Evolutionary conservation across 2,329 filamentous ascomycete genomes (phyloP), one percentile per base, ranked within the genome.

Genomic region (Diplocarpon mali): DNA sequence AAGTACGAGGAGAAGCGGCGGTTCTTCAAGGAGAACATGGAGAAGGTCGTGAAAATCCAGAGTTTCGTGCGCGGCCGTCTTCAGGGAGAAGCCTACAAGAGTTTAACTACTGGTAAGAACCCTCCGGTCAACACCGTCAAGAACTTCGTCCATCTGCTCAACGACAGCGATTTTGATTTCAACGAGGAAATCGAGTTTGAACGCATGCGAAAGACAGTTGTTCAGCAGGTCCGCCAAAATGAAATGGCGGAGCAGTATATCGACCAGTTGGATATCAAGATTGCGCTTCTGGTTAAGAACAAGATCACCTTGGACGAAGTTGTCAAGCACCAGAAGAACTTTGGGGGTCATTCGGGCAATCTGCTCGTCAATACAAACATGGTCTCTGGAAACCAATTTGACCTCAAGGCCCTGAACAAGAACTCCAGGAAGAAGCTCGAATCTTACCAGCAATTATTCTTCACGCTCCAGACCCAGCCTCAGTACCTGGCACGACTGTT

Each of bases 261-360:
- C 55, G 89, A 95, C 57, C 92, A 98, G 62, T 76, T 98, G 30
- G 93, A 98, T 61, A 95, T 98, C 71, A 98, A 98, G 69, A 98
- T 98, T 62, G 92, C 92, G 1, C 75, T 98, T 2, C 73, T 98
- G 14, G 92, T 98, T 58, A 96, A 96, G 73, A 98, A 98, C 75
- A 98, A 98, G 66, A 98, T 98, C 59, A 96, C 92, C 0, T 73
- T 98, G 3, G 92, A 98, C 60, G 93, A 98, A 66, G 92, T 98
- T 24, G 85, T 98, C 44, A 87, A 88, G 57, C 92, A 96, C 61
- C 92, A 98, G 61, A 90, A 84, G 68, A 93, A 95, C 63, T 95
- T 92, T 58, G 92, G 92, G 45, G 89, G 90, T 2, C 84, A 92
- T 58, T 81, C 89, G 16, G 83, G 88, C 51, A 85, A 78, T 48